Evolutionary conservation across 192 early-diverging fungal species (phyloP), one percentile per base, ranked within the genome.

Genomic region (Entomortierella parvispora): DNA sequence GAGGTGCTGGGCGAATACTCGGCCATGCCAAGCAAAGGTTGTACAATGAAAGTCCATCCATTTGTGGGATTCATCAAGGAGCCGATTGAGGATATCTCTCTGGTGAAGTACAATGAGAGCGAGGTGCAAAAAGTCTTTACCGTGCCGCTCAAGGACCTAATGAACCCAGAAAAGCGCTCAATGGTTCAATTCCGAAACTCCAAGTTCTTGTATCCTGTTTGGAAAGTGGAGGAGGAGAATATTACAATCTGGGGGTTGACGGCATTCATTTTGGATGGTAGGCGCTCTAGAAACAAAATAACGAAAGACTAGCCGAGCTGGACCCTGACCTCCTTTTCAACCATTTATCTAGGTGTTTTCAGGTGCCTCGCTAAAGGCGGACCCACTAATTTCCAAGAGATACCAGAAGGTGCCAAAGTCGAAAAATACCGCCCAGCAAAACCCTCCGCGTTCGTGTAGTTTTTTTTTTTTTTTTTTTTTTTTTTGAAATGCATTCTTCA

Each of bases 171-270:
- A 17, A 85, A 82, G 26, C 51, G 71, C 1, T 50, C 61, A 9
- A 33, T 78, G 48, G 77, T 81, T 33, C 57, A 60, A n/a, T 92
- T 97, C 68, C 68, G 90, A 7, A 65, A 80, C 20, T 79, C 79
- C 0, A 64, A 80, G 2, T 53, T 88, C 20, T 31, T 80, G 23
- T 87, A 93, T 32, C 88, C 91, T 3, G 83, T 82, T 0, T 96
- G 88, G 81, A 55, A 68, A 22, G 82, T 85, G 18, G 65, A 28
- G 79, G 75, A 52, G 81, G 88, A 31, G 61, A 69, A 59, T 51
- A 78, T 34, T 76, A 75, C 5, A 80, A 88, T 94, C 40, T 94
- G 91, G 93, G 93, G 93, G 3, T 69, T 96, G 68, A 96, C 95
- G 0, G 92, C 89, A 4, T 94, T 90, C 79, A 86, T 96, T 33